These are phyloP conservation scores for Breviolum minutum DNA, from an alignment of 73 alveolate species.

Conservation along the genomic window DNA sequence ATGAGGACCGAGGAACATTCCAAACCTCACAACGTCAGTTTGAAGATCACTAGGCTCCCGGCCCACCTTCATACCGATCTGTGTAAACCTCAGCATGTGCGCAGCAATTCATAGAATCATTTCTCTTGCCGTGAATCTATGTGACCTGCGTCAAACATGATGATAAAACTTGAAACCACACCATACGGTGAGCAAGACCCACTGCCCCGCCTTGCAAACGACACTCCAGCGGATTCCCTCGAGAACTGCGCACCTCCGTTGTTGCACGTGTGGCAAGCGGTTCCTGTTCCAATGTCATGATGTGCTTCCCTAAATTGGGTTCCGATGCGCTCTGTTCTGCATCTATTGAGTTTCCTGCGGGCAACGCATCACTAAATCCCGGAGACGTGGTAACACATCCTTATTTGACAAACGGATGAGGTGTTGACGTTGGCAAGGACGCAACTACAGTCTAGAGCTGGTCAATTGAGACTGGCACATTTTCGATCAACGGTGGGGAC, in stretches of 20 bases:
- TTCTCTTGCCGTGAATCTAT: no score
- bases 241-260: slow-evolving; percentile 67
- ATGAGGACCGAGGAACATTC: no score
- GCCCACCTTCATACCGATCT: slow-evolving; percentile 39
- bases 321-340: background rate
- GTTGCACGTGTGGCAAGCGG: no score
- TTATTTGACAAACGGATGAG: background rate
- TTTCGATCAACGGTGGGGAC: no score
- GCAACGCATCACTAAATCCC: slow-evolving; percentile 69
- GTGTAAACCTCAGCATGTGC: slow-evolving; percentile 16
- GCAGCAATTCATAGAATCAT: no score
- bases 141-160: background rate
- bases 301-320: background rate
- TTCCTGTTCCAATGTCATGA: background rate
- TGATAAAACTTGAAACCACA: background rate
- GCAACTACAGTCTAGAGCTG: background rate
- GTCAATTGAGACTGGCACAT: background rate
- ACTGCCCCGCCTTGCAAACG: slow-evolving; percentile 53
- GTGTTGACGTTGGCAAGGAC: background rate
- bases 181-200: background rate
- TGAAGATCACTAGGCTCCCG: background rate
- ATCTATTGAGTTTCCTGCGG: background rate
- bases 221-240: slow-evolving; percentile 91
- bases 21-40: no score
- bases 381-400: slow-evolving; percentile 50